Percentiles rank a stretch among this genome's conserved stretches.
Conservation (phyloP, 352 stramenopile species). For the Phytophthora idaei region DNA sequence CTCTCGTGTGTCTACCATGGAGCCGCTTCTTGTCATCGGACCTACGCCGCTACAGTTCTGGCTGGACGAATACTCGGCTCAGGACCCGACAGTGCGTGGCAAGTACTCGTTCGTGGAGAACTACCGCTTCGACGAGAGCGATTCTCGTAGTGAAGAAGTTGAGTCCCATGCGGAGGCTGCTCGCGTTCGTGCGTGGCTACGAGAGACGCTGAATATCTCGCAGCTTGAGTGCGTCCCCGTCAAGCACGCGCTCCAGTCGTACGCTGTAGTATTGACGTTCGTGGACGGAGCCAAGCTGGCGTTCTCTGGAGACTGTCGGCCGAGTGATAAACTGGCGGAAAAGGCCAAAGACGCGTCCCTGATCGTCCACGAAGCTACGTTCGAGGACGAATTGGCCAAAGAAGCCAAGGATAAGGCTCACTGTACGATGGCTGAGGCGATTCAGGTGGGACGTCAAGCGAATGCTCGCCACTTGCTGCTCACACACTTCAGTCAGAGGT, state of each 20-base stretch:
- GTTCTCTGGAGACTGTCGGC: conserved; percentile 96
- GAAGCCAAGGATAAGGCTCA: conserved; percentile 96
- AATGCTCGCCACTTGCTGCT: conserved; percentile 91
- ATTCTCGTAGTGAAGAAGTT: conserved; percentile 30
- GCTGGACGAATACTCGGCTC: conserved; percentile 90
- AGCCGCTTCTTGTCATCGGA: conserved; percentile 92
- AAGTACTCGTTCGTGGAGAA: conserved; percentile 93
- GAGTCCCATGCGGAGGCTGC: conserved; percentile 41
- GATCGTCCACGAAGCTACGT: conserved; percentile 98
- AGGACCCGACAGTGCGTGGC: conserved; percentile 76
- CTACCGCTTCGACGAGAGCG: conserved; percentile 75
- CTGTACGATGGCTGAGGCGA: conserved; percentile 93
- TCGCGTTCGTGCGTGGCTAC: conserved; percentile 46
- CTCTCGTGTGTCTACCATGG: conserved; percentile 52
- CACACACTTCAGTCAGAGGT: conserved; percentile 96
- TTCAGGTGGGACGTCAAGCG: conserved; percentile 74
- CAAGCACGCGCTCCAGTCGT: conserved; percentile 92
- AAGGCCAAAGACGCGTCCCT: conserved; percentile 80
- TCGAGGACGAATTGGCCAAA: conserved; percentile 93
- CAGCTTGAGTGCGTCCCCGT: conserved; percentile 75
- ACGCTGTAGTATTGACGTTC: conserved; percentile 87
- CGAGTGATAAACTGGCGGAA: conserved; percentile 68
- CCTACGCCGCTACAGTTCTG: conserved; percentile 90
- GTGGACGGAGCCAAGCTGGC: conserved; percentile 80
- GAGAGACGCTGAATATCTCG: conserved; percentile 47